These are phyloP conservation scores for Flaveria sonorensis DNA, from an alignment of 129 eudicot genomes.

Conservation along the genomic window DNA sequence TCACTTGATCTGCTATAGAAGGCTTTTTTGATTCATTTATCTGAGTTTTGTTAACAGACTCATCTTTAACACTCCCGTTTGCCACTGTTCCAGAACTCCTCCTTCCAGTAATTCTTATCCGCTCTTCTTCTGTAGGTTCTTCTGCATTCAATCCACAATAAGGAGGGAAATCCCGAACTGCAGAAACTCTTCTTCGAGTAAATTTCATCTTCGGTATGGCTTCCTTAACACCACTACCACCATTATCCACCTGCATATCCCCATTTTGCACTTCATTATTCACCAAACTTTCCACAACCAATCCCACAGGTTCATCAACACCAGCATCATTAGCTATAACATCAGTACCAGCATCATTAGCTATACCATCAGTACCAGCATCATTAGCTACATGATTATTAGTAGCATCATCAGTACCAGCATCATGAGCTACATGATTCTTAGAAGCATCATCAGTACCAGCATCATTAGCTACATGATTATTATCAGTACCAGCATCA, in stretches of 20 bases:
- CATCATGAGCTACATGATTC: background rate
- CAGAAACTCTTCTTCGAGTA: constrained; percentile 61
- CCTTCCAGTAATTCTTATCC: constrained; percentile 27
- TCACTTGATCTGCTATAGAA: constrained; percentile 15
- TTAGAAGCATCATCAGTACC: too few relatives aligned
- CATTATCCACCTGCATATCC: constrained; percentile 19
- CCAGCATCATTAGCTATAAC: constrained; percentile 18
- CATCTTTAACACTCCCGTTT: constrained; percentile 10
- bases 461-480: too few relatives aligned
- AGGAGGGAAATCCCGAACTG: constrained; percentile 83
- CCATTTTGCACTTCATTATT: constrained; percentile 24
- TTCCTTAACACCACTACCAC: constrained; percentile 23
- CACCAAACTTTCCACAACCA: constrained; percentile 2
- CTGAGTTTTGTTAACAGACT: background rate
- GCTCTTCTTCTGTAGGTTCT: constrained; percentile 43
- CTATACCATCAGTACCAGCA: too few relatives aligned
- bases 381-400: too few relatives aligned
- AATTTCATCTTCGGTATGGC: constrained; percentile 37
- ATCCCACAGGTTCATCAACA: background rate
- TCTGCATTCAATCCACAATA: constrained; percentile 59
- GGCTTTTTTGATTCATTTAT: background rate
- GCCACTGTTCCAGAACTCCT: constrained; percentile 17
- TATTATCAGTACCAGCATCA: background rate
- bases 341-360: background rate
- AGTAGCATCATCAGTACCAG: too few relatives aligned